A percentile compares a stretch with the other conserved stretches of the same genome.
Evolutionary conservation across 2,329 filamentous ascomycete genomes (phyloP).

Genomic region (Knufia petricola): DNA sequence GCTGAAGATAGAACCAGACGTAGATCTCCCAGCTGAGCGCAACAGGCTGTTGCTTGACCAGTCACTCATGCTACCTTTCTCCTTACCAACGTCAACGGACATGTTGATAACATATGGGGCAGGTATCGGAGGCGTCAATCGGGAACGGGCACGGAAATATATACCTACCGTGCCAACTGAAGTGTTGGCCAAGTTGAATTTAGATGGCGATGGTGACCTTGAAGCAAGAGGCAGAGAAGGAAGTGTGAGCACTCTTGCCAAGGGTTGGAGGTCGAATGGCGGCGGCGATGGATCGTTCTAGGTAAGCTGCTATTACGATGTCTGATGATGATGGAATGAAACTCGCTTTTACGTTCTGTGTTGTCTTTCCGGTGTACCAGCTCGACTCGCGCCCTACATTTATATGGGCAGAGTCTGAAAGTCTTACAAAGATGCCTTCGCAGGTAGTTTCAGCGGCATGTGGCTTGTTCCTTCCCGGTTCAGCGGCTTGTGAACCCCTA

Average conservation of each 20-base stretch:
- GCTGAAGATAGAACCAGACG: constrained; percentile 15
- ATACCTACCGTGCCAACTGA: constrained; percentile 91
- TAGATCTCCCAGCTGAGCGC: constrained; percentile 17
- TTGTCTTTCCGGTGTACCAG: too few species aligned
- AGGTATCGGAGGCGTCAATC: constrained; percentile 84
- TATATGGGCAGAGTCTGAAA: too few species aligned
- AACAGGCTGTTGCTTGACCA: constrained; percentile 65
- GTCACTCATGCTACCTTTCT: constrained; percentile 85
- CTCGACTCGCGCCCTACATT: too few species aligned
- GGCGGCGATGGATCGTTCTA: neutral
- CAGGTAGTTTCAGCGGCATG: too few species aligned
- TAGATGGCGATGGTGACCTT: constrained; percentile 13
- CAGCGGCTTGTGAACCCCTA: too few species aligned
- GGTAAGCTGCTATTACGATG: too few species aligned
- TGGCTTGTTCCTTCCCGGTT: too few species aligned
- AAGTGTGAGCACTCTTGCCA: constrained; percentile 5
- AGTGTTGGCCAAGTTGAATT: constrained; percentile 67
- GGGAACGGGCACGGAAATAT: constrained; percentile 87
- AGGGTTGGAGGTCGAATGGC: constrained; percentile 1
- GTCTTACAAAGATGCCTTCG: too few species aligned
- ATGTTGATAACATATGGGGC: constrained; percentile 95
- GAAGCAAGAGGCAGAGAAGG: neutral
- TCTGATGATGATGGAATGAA: too few species aligned
- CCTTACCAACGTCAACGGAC: constrained; percentile 89
- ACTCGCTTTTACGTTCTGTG: too few species aligned